Evolutionary conservation across 2,329 filamentous ascomycete genomes (phyloP).

Genomic region (Microdochium paspali): DNA sequence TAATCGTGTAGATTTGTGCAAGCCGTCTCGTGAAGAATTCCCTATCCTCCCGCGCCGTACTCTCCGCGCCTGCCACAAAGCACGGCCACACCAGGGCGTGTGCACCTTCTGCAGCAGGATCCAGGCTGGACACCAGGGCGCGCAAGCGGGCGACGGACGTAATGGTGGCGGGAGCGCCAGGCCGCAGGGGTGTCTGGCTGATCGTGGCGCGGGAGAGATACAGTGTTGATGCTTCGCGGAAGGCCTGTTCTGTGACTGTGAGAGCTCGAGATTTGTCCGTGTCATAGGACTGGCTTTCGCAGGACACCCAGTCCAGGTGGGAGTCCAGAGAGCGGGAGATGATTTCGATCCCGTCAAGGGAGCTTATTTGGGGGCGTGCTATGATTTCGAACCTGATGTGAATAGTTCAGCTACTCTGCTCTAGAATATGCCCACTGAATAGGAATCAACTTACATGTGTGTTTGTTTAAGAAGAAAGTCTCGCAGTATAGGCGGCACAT

Average conservation of each 20-base stretch:
- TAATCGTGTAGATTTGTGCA: slow-evolving; percentile 17
- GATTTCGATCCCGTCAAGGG: slow-evolving; percentile 1
- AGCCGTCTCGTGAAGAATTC: slow-evolving; percentile 23
- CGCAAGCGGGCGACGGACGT: slow-evolving; percentile 20
- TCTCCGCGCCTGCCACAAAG: slow-evolving; percentile 29
- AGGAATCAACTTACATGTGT: too few species aligned
- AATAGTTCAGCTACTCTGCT: too few species aligned
- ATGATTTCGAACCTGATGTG: slow-evolving; percentile 2
- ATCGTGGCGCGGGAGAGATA: slow-evolving; percentile 1
- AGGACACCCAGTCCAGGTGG: slow-evolving; percentile 1
- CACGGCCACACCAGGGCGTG: slow-evolving; percentile 30
- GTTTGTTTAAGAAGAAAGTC: slow-evolving; percentile 20
- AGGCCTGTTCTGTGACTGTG: not conserved
- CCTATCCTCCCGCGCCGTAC: slow-evolving; percentile 21
- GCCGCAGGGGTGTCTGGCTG: not conserved
- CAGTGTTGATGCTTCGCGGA: slow-evolving; percentile 1
- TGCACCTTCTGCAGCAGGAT: slow-evolving; percentile 16
- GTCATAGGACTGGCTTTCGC: not conserved
- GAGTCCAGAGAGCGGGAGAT: not conserved
- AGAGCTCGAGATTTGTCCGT: not conserved
- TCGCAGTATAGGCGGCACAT: slow-evolving; percentile 7
- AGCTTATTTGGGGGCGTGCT: slow-evolving; percentile 1
- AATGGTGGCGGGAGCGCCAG: slow-evolving; percentile 6
- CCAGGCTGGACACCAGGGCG: slow-evolving; percentile 16
- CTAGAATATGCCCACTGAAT: too few species aligned